These are phyloP conservation scores for Eutrema heterophyllum DNA, from an alignment of 345 rosid genomes.

Conservation along the genomic window DNA sequence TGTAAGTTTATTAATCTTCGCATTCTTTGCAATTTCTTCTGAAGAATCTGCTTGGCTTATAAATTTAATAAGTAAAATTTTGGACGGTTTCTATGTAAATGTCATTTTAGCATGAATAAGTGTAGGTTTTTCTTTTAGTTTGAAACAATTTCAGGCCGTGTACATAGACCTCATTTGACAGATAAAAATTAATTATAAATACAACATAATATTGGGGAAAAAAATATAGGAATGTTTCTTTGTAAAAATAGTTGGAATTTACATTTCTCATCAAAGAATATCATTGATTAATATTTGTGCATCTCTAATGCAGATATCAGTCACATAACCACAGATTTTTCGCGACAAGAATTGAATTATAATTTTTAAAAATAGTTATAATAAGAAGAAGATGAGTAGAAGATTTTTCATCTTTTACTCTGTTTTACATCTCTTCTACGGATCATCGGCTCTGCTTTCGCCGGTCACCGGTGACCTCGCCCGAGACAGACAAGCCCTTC, in stretches of 20 bases:
- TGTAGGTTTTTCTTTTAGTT: not conserved
- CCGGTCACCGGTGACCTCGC: slow-evolving; percentile 42
- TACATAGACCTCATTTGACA: not conserved
- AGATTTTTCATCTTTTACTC: not conserved
- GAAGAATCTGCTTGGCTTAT: not conserved
- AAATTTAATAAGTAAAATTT: not conserved
- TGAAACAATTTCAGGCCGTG: not conserved
- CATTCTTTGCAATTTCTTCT: not conserved
- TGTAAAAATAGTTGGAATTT: not conserved
- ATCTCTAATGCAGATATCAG: slow-evolving; percentile 24
- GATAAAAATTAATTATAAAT: not conserved
- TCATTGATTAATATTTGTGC: not conserved
- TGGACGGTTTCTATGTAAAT: not conserved
- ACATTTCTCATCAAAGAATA: not conserved
- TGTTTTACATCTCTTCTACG: slow-evolving; percentile 10
- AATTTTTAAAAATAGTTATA: not conserved
- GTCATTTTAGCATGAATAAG: not conserved
- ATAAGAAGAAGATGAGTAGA: slow-evolving; percentile 1
- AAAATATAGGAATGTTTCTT: not conserved
- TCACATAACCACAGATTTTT: not conserved
- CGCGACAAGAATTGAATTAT: not conserved
- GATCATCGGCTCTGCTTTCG: slow-evolving; percentile 6
- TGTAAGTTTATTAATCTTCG: not conserved
- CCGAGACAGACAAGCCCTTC: slow-evolving; percentile 69
- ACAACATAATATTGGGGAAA: not conserved